phyloP scores from a whole-genome alignment of 192 early-diverging fungal species.

The Entomortierella lignicola region DNA sequence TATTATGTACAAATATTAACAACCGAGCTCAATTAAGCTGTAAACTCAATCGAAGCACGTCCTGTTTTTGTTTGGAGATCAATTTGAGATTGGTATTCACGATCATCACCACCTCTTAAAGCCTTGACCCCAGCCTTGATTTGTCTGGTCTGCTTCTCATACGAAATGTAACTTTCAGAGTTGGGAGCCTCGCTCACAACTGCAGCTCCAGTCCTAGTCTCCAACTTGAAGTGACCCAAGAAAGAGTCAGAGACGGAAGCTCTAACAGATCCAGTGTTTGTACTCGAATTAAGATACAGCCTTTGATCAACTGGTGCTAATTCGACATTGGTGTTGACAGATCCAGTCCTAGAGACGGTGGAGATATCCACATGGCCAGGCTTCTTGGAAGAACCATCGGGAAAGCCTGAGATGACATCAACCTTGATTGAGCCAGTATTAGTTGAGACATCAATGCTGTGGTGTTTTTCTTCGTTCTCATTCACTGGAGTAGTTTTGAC shows the following conservation, averaged over 20 bases:
- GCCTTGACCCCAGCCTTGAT: constrained; percentile 22
- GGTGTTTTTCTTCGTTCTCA: background rate
- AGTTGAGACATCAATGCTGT: constrained; percentile 5
- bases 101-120: background rate
- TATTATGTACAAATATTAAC: background rate
- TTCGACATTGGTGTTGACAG: background rate
- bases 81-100: constrained; percentile 1
- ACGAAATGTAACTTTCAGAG: constrained; percentile 23
- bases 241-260: constrained; percentile 23
- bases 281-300: background rate
- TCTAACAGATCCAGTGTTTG: constrained; percentile 7
- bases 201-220: constrained; percentile 1
- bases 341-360: constrained; percentile 3
- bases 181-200: background rate
- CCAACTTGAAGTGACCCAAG: constrained; percentile 14
- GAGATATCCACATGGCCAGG: constrained; percentile 9
- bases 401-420: background rate
- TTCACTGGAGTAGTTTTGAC: constrained; percentile 12
- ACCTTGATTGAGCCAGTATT: constrained; percentile 14
- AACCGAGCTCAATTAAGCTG: background rate
- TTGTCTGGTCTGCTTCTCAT: constrained; percentile 6
- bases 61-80: constrained; percentile 7
- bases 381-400: background rate
- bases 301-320: constrained; percentile 13
- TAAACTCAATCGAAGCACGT: constrained; percentile 2